Conservation (phyloP, 169 alveolate genomes). For the Perkinsus chesapeaki region DNA sequence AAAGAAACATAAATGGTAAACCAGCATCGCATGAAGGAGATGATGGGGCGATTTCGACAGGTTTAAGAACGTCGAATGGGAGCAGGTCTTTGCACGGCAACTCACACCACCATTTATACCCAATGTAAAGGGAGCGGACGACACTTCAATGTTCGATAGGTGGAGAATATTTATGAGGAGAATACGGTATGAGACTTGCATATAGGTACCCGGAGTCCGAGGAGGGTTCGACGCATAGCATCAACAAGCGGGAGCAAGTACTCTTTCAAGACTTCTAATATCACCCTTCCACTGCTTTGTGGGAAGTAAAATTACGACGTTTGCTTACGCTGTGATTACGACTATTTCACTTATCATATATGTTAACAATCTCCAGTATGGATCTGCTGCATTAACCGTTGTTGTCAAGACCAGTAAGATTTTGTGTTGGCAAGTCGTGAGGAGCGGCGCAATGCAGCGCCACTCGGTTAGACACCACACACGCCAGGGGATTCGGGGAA, state of each 20-base stretch:
- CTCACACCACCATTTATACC: conserved; percentile 71
- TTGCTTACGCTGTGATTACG: too few species aligned
- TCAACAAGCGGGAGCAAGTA: background rate
- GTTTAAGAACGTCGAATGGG: conserved; percentile 70
- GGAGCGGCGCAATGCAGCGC: too few species aligned
- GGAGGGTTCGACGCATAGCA: background rate
- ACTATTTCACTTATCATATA: too few species aligned
- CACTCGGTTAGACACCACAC: too few species aligned
- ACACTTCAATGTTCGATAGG: conserved; percentile 58
- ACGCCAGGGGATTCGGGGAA: too few species aligned
- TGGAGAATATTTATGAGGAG: background rate
- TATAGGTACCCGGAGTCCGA: conserved; percentile 10
- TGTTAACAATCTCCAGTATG: too few species aligned
- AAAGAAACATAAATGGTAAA: conserved; percentile 60
- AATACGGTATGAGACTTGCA: background rate
- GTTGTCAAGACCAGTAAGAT: too few species aligned
- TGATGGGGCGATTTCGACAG: too few species aligned
- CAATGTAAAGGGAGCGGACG: conserved; percentile 46
- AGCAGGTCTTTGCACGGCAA: conserved; percentile 35
- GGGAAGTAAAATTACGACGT: background rate
- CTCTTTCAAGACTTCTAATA: background rate
- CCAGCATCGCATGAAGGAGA: too few species aligned
- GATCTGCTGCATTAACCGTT: too few species aligned
- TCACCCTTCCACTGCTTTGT: background rate
- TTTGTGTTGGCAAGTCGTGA: too few species aligned